A percentile compares a stretch with the other conserved stretches of the same genome.
Evolutionary conservation across 1,284 basidiomycete genomes (phyloP).

Genomic region (Apiotrichum veenhuisii): DNA sequence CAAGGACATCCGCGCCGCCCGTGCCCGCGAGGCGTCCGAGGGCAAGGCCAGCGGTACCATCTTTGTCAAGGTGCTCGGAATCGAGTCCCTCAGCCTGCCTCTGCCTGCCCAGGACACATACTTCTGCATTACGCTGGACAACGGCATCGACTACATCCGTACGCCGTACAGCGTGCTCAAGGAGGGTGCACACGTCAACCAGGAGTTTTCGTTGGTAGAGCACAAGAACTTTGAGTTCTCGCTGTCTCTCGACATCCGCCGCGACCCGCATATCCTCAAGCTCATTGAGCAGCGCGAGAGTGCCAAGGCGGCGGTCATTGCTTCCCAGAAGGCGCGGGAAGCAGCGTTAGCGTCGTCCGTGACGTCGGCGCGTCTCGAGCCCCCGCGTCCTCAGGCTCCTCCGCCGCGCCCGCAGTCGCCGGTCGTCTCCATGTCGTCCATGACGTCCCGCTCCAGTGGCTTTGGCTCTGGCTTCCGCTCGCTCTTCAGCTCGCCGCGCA

Average conservation of each 20-base stretch:
- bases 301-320: constrained; percentile 1
- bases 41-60: constrained; percentile 84
- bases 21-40: constrained; percentile 63
- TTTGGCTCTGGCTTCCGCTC: constrained; percentile 8
- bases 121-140: constrained; percentile 88
- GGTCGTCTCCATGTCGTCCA: neutral
- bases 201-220: constrained; percentile 80
- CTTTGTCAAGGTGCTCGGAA: constrained; percentile 86
- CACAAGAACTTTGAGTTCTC: constrained; percentile 83
- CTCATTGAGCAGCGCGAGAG: constrained; percentile 58
- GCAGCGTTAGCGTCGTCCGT: neutral
- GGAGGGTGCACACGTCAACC: constrained; percentile 68
- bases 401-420: constrained; percentile 49
- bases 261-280: constrained; percentile 70
- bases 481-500: constrained; percentile 13
- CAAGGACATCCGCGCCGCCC: constrained; percentile 76
- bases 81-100: constrained; percentile 68
- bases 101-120: constrained; percentile 68
- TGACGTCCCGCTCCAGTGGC: neutral
- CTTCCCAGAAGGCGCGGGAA: neutral
- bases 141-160: constrained; percentile 93
- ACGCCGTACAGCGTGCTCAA: constrained; percentile 72
- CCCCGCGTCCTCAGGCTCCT: neutral
- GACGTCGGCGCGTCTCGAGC: neutral
- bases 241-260: constrained; percentile 73